A percentile compares a stretch with the other conserved stretches of the same genome.
phyloP scores from a whole-genome alignment of 2,329 filamentous ascomycete genomes.

The Aureobasidium pullulans region DNA sequence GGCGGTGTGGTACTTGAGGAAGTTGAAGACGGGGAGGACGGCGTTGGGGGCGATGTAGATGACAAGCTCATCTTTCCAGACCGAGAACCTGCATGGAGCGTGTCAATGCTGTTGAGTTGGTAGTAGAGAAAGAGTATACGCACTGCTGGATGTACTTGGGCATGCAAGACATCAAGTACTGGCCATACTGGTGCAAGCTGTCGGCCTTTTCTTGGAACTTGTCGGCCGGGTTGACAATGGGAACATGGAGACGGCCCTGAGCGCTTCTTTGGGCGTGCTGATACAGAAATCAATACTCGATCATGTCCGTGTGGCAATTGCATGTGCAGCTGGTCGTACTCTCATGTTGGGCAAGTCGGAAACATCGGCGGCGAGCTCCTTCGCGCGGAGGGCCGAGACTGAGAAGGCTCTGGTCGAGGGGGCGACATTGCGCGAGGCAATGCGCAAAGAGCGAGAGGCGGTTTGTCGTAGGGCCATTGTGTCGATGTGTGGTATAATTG shows the following conservation, averaged over 20 bases:
- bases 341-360: constrained; percentile 41
- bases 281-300: constrained; percentile 8
- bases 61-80: constrained; percentile 98
- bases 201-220: constrained; percentile 85
- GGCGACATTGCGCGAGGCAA: constrained; percentile 13
- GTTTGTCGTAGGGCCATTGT: constrained; percentile 36
- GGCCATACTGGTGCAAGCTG: constrained; percentile 84
- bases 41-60: constrained; percentile 68
- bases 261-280: constrained; percentile 37
- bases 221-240: constrained; percentile 85
- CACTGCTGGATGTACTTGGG: constrained; percentile 95
- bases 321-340: constrained; percentile 22
- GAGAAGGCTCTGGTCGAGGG: constrained; percentile 34
- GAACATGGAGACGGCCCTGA: constrained; percentile 57
- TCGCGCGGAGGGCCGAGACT: constrained; percentile 33
- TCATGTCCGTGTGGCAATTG: neutral
- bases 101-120: neutral
- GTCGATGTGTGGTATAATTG: neutral
- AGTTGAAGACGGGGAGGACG: constrained; percentile 84
- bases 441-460: constrained; percentile 23
- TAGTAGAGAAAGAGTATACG: constrained; percentile 12
- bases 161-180: constrained; percentile 92
- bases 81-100: constrained; percentile 59
- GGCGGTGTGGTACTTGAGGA: constrained; percentile 95
- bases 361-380: constrained; percentile 36